Evolutionary conservation across 306 rosid genomes (phyloP).

Genomic region (Lathyrus aphaca): DNA sequence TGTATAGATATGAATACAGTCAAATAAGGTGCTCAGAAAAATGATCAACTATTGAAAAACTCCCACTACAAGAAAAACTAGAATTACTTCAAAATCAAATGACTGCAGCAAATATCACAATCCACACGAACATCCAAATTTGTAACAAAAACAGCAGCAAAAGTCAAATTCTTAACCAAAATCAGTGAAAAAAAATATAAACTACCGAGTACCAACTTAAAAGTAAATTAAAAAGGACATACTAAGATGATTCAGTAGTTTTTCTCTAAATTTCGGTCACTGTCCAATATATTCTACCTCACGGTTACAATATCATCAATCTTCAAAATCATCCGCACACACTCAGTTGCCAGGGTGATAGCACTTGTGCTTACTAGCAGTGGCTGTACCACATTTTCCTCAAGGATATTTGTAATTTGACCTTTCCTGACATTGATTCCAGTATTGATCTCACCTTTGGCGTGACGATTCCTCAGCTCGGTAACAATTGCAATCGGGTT

Average conservation of each 20-base stretch:
- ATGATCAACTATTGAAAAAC: constrained; percentile 25
- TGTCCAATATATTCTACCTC: constrained; percentile 57
- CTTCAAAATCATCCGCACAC: constrained; percentile 99
- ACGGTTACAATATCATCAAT: constrained; percentile 97
- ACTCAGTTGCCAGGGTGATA: constrained; percentile 88
- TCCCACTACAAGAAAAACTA: constrained; percentile 30
- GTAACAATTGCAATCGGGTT: constrained; percentile 90
- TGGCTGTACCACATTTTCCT: constrained; percentile 99
- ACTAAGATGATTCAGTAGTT: constrained; percentile 35
- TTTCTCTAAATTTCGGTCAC: constrained; percentile 22
- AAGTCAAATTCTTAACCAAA: constrained; percentile 36
- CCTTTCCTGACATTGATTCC: constrained; percentile 99
- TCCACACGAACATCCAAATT: constrained; percentile 34
- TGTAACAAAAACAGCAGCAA: constrained; percentile 31
- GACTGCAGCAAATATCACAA: constrained; percentile 35
- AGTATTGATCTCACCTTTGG: constrained; percentile 88
- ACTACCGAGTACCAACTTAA: constrained; percentile 42
- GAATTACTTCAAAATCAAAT: background rate
- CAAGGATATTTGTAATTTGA: constrained; percentile 97
- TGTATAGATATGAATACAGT: background rate
- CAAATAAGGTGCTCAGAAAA: constrained; percentile 23
- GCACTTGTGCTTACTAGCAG: constrained; percentile 97
- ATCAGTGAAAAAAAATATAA: constrained; percentile 29
- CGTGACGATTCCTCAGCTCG: constrained; percentile 96
- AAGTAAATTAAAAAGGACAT: constrained; percentile 34